Evolutionary conservation across 2,329 filamentous ascomycete species (phyloP).

Genomic region (Fusarium subtropicale): DNA sequence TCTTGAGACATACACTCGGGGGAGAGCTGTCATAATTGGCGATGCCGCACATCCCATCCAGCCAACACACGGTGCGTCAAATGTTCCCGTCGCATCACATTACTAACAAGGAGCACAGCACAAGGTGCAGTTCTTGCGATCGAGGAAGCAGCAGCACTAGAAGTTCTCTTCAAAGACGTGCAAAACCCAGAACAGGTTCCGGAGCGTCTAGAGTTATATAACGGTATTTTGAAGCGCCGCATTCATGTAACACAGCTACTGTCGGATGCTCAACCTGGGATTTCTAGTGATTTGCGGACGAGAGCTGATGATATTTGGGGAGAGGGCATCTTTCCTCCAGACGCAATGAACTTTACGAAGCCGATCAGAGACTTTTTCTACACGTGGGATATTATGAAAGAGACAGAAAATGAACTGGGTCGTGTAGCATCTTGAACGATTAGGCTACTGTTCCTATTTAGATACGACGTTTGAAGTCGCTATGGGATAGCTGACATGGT

Average conservation of each 20-base stretch:
- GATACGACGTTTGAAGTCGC: no score
- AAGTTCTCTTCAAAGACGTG: not conserved
- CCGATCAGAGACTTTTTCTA: constrained; percentile 1
- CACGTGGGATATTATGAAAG: not conserved
- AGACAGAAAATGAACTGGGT: not conserved
- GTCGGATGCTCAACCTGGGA: not conserved
- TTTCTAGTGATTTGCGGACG: not conserved
- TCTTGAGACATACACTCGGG: not conserved
- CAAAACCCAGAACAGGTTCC: fast-evolving
- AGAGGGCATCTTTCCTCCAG: not conserved
- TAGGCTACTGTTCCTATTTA: no score
- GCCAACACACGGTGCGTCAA: not conserved
- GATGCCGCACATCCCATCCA: constrained; percentile 13
- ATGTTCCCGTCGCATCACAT: not conserved
- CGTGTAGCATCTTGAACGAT: no score
- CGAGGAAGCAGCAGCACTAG: not conserved
- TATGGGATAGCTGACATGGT: no score
- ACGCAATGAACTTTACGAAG: not conserved
- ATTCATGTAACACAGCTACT: not conserved
- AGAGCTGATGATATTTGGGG: constrained; percentile 4
- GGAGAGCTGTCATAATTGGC: not conserved
- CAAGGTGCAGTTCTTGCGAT: constrained; percentile 2
- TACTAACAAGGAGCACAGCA: not conserved
- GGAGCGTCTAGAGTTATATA: fast-evolving
- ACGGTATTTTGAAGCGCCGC: not conserved